These are phyloP conservation scores for Lepidium aucheri DNA, from an alignment of 345 rosid genomes.

Conservation along the genomic window DNA sequence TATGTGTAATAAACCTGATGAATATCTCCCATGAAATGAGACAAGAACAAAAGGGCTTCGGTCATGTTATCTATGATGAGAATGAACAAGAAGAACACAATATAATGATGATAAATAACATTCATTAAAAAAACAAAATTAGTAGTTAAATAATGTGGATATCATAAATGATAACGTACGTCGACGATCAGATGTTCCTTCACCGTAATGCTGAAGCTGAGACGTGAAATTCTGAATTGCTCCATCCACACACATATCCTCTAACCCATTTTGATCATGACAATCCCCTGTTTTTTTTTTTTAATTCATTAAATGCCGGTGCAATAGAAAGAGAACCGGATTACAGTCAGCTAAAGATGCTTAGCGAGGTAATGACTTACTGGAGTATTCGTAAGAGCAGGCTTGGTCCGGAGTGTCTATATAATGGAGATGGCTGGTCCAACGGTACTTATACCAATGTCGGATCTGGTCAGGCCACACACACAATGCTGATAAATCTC, in stretches of 20 bases:
- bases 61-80: constrained; percentile 67
- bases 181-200: constrained; percentile 81
- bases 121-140: neutral
- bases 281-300: constrained; percentile 65
- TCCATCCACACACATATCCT: constrained; percentile 76
- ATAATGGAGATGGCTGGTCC: constrained; percentile 83
- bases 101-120: neutral
- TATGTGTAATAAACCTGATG: constrained; percentile 65
- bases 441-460: constrained; percentile 46
- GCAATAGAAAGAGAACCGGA: neutral
- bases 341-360: neutral
- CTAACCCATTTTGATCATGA: constrained; percentile 46
- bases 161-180: constrained; percentile 27
- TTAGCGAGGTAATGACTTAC: constrained; percentile 35
- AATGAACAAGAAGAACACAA: neutral
- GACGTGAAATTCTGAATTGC: constrained; percentile 84
- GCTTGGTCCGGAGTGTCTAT: constrained; percentile 81
- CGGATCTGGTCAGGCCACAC: constrained; percentile 83
- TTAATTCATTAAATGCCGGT: too few species aligned
- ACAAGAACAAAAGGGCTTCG: constrained; percentile 79
- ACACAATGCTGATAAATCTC: constrained; percentile 79
- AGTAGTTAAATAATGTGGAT: neutral
- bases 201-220: constrained; percentile 77
- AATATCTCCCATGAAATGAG: constrained; percentile 93
- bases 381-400: constrained; percentile 73